Evolutionary conservation across 192 early-diverging fungal genomes (phyloP).

Genomic region (Dispira parvispora): DNA sequence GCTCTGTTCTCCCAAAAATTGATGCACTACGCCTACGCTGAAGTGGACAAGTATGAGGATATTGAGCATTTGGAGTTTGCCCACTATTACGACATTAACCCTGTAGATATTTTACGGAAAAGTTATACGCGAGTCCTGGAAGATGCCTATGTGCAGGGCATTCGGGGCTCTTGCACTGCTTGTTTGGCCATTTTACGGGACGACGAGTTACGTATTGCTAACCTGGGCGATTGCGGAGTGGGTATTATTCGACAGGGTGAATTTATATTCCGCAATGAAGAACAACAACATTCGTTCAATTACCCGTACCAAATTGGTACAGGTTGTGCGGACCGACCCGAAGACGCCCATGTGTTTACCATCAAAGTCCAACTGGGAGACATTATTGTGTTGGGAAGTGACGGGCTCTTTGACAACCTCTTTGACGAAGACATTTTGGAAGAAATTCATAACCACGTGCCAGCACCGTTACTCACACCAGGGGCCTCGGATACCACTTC

Average conservation of each 20-base stretch:
- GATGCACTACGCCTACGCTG: constrained; percentile 80
- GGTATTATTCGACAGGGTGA: constrained; percentile 73
- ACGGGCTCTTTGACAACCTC: constrained; percentile 95
- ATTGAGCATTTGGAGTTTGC: constrained; percentile 59
- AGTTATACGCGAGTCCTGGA: constrained; percentile 57
- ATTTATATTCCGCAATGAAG: constrained; percentile 84
- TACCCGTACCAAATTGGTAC: constrained; percentile 94
- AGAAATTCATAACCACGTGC: constrained; percentile 40
- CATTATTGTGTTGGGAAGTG: constrained; percentile 79
- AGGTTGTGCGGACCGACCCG: constrained; percentile 57
- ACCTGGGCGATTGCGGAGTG: constrained; percentile 90
- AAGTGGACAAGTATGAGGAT: constrained; percentile 75
- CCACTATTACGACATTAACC: constrained; percentile 63
- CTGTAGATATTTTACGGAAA: constrained; percentile 60
- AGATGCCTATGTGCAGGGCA: constrained; percentile 54
- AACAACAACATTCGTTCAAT: constrained; percentile 98
- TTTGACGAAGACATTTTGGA: constrained; percentile 97
- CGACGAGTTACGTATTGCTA: constrained; percentile 86
- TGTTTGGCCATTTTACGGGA: constrained; percentile 71
- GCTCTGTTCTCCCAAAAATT: constrained; percentile 79
- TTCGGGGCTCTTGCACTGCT: constrained; percentile 85
- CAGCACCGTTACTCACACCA: constrained; percentile 5
- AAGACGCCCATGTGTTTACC: constrained; percentile 65
- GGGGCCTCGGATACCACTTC: neutral
- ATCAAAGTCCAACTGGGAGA: constrained; percentile 84